Percentiles rank a stretch among this genome's conserved stretches.
Evolutionary conservation across 192 early-diverging fungal genomes (phyloP).

Genomic region (Glomus cerebriforme): DNA sequence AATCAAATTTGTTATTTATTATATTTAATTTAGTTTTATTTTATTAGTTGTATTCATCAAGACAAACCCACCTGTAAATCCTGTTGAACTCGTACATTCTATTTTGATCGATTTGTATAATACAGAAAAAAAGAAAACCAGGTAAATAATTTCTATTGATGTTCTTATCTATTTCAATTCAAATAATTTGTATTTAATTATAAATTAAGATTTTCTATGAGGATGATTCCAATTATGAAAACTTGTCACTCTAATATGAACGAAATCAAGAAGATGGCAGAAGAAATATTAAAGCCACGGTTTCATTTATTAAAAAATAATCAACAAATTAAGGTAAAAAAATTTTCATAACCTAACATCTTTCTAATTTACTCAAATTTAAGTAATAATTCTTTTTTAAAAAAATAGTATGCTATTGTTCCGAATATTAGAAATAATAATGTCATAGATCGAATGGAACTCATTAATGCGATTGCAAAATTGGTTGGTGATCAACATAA

Average conservation of each 20-base stretch:
- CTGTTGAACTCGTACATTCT: constrained; percentile 41
- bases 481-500: constrained; percentile 52
- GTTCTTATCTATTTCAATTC: neutral
- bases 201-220: constrained; percentile 46
- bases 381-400: neutral
- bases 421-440: constrained; percentile 61
- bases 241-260: constrained; percentile 52
- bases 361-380: neutral
- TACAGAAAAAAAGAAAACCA: constrained; percentile 42
- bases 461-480: constrained; percentile 51
- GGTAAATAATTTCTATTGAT: constrained; percentile 29
- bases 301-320: constrained; percentile 45
- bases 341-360: neutral
- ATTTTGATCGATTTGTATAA: constrained; percentile 42
- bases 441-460: constrained; percentile 50
- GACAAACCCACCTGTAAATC: constrained; percentile 48
- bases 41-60: constrained; percentile 53
- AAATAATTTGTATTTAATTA: neutral
- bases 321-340: constrained; percentile 20
- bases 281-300: constrained; percentile 44
- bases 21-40: neutral
- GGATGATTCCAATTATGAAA: constrained; percentile 55
- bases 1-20: neutral
- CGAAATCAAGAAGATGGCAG: constrained; percentile 49
- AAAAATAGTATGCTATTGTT: constrained; percentile 54